Conservation (phyloP, 2,329 filamentous ascomycete species). For the Beauveria pseudobassiana region DNA sequence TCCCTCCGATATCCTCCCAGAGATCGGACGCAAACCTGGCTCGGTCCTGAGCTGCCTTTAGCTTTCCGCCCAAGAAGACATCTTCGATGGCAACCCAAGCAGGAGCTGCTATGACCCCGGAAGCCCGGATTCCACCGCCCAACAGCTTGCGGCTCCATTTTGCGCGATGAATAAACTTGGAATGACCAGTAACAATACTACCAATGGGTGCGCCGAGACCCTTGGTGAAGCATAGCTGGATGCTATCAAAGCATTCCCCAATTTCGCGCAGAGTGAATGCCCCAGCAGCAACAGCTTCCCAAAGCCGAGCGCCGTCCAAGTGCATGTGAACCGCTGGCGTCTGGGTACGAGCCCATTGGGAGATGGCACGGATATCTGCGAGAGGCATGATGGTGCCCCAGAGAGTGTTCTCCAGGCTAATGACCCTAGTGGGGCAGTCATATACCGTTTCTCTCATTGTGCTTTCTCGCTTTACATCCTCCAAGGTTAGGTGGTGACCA, state of each 20-base stretch:
- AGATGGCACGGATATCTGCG: conserved; percentile 57
- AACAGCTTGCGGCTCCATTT: conserved; percentile 53
- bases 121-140: conserved; percentile 65
- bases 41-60: background rate
- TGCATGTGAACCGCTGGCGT: conserved; percentile 54
- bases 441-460: conserved; percentile 62
- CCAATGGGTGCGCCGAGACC: conserved; percentile 72
- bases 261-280: conserved; percentile 60
- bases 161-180: conserved; percentile 26
- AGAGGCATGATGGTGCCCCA: conserved; percentile 69
- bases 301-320: conserved; percentile 67
- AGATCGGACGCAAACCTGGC: background rate
- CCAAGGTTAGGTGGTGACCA: conserved; percentile 61
- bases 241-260: conserved; percentile 58
- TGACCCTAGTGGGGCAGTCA: conserved; percentile 66
- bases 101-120: conserved; percentile 62
- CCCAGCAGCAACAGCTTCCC: background rate
- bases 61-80: background rate
- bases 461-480: conserved; percentile 60
- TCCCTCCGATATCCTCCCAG: background rate
- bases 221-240: conserved; percentile 71
- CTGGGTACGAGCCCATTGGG: conserved; percentile 54
- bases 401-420: conserved; percentile 75
- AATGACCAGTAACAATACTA: conserved; percentile 55
- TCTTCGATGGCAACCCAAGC: conserved; percentile 52